Evolutionary conservation across 495 filamentous ascomycete species (phyloP).

Genomic region (Opeltia flavorubescens): DNA sequence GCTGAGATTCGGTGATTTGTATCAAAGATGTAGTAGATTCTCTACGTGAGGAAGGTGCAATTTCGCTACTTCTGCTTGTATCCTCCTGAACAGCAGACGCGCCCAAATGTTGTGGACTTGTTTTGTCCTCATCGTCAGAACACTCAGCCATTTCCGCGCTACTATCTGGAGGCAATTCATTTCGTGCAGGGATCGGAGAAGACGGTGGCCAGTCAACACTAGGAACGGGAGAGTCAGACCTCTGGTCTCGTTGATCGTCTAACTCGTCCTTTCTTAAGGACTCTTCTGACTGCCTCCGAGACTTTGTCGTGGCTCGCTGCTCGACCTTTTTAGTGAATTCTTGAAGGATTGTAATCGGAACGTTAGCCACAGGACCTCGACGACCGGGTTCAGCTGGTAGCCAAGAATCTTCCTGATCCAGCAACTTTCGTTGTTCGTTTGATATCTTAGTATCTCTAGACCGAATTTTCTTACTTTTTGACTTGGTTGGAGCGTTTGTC

Average conservation of each 20-base stretch:
- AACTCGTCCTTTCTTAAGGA: slow-evolving; percentile 2
- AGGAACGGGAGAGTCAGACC: neutral
- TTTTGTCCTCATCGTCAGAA: neutral
- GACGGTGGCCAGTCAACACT: neutral
- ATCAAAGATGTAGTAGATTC: neutral
- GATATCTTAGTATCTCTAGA: slow-evolving; percentile 38
- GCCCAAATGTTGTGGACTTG: neutral
- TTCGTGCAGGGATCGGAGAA: too few relatives aligned
- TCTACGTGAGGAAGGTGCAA: neutral
- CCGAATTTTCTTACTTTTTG: slow-evolving; percentile 18
- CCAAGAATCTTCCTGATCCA: slow-evolving; percentile 34
- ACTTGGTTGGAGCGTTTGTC: neutral
- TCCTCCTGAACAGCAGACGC: neutral
- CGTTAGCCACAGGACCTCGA: slow-evolving; percentile 14
- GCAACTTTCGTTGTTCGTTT: slow-evolving; percentile 42
- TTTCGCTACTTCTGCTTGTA: neutral
- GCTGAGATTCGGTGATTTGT: too few relatives aligned
- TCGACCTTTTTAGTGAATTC: neutral
- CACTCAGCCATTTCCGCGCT: slow-evolving; percentile 3
- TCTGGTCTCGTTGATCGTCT: neutral
- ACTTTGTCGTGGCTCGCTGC: neutral
- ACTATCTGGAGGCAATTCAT: slow-evolving; percentile 17
- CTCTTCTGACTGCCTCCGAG: neutral
- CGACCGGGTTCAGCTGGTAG: slow-evolving; percentile 14
- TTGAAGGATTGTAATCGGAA: slow-evolving; percentile 15